Evolutionary conservation across 306 rosid genomes (phyloP), one percentile per base, ranked within the genome.

Genomic region (Abrus precatorius): DNA sequence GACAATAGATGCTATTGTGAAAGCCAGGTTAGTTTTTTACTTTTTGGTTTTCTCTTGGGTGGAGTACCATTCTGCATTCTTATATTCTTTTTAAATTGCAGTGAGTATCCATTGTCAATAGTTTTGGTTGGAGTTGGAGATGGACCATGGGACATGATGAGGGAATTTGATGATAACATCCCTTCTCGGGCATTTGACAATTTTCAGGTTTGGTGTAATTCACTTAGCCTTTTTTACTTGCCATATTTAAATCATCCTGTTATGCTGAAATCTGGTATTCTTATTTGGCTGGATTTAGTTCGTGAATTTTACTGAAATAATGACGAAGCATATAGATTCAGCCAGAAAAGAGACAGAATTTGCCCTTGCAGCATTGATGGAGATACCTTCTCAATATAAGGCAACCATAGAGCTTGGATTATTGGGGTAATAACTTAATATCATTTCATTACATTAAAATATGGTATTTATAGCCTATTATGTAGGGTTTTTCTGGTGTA

Each of bases 121-220:
- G 82, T 93, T 70, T 36, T 93, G 70, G 97, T 93, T 6, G 97
- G 97, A 56, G 93, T 93, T 4, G 96, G 97, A 89, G 97, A 93
- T 84, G 97, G 97, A 67, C 96, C 97, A 4, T 93, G 96, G 96
- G 97, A 93, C 61, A 84, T 79, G 89, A 93, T 93, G 97, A 84
- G 76, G 79, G 91, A 89, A 77, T 93, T 93, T 49, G 97, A 93
- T 59, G 97, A 93, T 59, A 93, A 91, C 80, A 88, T 93, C 56
- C 97, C 97, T 67, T 80, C 88, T 71, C 86, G 97, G 1, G 88
- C 89, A 34, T 93, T 91, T 74, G 97, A 93, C 84, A 91, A 93
- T 78, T 93, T 91, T 59, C 97, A 93, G 91, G 97, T 84, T 68
- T 79, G 74, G 64, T 87, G 48, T 41, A 78, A 49, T 69, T 56